Base-by-base conservation (phyloP, 495 filamentous ascomycete genomes). In the Podospora pseudoanserina region DNA sequence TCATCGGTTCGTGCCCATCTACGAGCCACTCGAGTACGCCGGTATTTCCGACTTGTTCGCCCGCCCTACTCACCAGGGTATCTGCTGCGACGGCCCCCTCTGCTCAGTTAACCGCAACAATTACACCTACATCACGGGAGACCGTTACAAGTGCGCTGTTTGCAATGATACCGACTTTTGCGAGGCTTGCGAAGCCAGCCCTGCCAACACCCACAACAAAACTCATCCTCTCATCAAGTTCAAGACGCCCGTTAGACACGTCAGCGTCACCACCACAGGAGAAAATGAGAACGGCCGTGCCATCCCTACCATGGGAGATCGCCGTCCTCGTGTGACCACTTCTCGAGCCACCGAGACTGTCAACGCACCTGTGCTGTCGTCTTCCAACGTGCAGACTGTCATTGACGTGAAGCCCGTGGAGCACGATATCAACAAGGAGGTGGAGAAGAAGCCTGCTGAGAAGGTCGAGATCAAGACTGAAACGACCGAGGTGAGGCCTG, bases 121-220 rank as follows among this genome's bases (percentile, higher is more conserved):
- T 30, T 73, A 75, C n/a, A 78, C 81, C 55, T 97, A 92, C 79
- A 97, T 99, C 70, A 81, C 81, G 34, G 96, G 95, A 19, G 85
- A 90, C 70, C 89, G 95, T 67, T 99, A 94, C 85, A 98, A 98
- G 87, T 99, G 95, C 76, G 92, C 96, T 67, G 91, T 99, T 64
- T 99, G 95, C 81, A 86, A 95, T 75, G 96, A 99, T 77, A 91
- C 89, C 44, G 96, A 99, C 74, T 97, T 98, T 85, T 99, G 95
- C 77, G 93, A 90, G 70, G 91, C 86, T 74, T 99, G 95, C 80
- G 95, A 99, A 80, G 91, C 94, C 28, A 86, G 86, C 70, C 96
- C 96, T 5, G 83, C 82, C 63, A 93, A 96, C 78, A 79, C 78
- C 6, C 95, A 99, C 83, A 98, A 98, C 82, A 87, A 86, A 71